A percentile compares a stretch with the other conserved stretches of the same genome.
phyloP scores from a whole-genome alignment of 2,329 filamentous ascomycete species.

The Drechslerella coelobrocha region DNA sequence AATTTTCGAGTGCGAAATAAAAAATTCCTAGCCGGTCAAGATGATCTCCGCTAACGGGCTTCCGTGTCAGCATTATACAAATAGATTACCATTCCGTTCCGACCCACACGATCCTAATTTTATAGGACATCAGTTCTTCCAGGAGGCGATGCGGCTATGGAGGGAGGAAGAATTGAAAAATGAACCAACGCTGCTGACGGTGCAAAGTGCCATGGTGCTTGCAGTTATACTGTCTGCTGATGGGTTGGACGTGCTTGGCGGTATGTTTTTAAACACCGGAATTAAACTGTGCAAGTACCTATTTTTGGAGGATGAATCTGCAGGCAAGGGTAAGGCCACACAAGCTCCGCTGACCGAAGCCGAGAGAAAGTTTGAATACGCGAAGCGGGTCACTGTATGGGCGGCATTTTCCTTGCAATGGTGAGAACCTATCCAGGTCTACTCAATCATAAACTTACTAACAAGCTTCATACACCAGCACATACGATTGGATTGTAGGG shows the following conservation, averaged over 20 bases:
- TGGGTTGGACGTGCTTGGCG: constrained; percentile 37
- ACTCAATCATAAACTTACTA: not conserved
- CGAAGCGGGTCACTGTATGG: constrained; percentile 32
- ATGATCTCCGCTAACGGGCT: not conserved
- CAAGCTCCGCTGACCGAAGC: constrained; percentile 13
- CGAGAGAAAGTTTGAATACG: constrained; percentile 33
- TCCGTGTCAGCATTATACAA: constrained; percentile 33
- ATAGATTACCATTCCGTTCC: constrained; percentile 31
- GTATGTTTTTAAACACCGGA: constrained; percentile 40
- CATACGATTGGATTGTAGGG: constrained; percentile 28
- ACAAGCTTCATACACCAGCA: not conserved
- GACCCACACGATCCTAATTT: constrained; percentile 44
- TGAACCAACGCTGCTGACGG: constrained; percentile 29
- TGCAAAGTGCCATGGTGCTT: constrained; percentile 34
- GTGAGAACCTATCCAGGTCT: not conserved
- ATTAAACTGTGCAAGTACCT: constrained; percentile 27
- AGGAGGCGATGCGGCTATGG: constrained; percentile 46
- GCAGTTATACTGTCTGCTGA: constrained; percentile 32
- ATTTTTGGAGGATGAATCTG: constrained; percentile 1
- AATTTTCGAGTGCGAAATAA: constrained; percentile 23
- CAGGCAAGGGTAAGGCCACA: constrained; percentile 12
- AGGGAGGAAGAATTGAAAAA: constrained; percentile 18
- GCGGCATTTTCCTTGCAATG: constrained; percentile 36
- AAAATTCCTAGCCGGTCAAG: not conserved
- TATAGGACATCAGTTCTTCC: constrained; percentile 36